Percentiles rank a stretch among this genome's conserved stretches.
Conservation (phyloP, 192 early-diverging fungal genomes). For the Dispira parvispora region DNA sequence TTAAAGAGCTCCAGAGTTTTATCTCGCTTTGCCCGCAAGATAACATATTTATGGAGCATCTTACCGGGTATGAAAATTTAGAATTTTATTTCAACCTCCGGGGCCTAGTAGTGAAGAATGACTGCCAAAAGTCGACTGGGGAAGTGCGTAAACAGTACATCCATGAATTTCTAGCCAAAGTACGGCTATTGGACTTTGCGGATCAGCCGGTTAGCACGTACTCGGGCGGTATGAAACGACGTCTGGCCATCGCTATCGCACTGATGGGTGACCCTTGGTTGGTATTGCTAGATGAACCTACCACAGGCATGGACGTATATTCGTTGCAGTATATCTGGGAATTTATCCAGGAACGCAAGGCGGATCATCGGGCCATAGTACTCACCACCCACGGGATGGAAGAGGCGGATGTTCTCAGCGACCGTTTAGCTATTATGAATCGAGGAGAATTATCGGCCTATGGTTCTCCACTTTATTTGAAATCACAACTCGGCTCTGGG, state of each 20-base stretch:
- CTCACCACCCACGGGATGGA: constrained; percentile 50
- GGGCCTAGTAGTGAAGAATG: constrained; percentile 19
- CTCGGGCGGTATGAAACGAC: constrained; percentile 41
- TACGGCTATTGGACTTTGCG: constrained; percentile 23
- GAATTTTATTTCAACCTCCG: constrained; percentile 30
- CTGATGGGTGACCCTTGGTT: constrained; percentile 31
- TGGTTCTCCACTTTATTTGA: constrained; percentile 39
- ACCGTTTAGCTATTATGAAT: constrained; percentile 30
- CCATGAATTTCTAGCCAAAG: constrained; percentile 13
- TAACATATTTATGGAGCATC: constrained; percentile 25
- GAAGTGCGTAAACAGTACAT: constrained; percentile 16
- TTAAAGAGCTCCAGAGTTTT: constrained; percentile 22
- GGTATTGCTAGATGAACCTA: constrained; percentile 38
- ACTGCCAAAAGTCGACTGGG: constrained; percentile 13
- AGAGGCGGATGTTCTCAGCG: constrained; percentile 37
- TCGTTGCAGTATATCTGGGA: constrained; percentile 34
- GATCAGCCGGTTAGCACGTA: constrained; percentile 19
- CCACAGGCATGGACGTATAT: constrained; percentile 40
- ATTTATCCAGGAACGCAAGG: constrained; percentile 29
- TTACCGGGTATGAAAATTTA: constrained; percentile 33
- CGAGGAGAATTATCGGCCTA: constrained; percentile 28
- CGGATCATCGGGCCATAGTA: constrained; percentile 24
- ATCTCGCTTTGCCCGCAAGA: constrained; percentile 41
- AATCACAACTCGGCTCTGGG: constrained; percentile 34
- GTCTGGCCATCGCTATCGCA: constrained; percentile 30